These are phyloP conservation scores for Gossypium armourianum DNA, from an alignment of 441 rosid genomes.

Conservation along the genomic window DNA sequence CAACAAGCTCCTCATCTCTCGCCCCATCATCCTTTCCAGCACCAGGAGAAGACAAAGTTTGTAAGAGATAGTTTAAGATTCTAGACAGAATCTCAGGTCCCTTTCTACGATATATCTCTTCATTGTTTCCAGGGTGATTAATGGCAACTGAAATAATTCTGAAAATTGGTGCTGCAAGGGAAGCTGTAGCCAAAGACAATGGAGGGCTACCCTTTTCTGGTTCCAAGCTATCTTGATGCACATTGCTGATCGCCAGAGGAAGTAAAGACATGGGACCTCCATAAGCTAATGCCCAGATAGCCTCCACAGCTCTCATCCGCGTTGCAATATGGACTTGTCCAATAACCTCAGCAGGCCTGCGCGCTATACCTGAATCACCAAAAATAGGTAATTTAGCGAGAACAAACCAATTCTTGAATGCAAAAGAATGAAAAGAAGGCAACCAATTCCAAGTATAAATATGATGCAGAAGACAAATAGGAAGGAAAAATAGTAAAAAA, in stretches of 20 bases:
- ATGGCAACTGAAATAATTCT: conserved; percentile 71
- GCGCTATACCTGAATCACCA: conserved; percentile 47
- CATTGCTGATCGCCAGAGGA: conserved; percentile 66
- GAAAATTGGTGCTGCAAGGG: conserved; percentile 85
- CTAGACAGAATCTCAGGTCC: conserved; percentile 92
- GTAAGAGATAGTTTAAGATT: conserved; percentile 75
- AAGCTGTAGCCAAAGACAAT: conserved; percentile 52
- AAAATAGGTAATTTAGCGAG: conserved; percentile 14
- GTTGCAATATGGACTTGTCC: conserved; percentile 96
- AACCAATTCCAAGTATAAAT: conserved; percentile 8
- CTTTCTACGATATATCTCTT: conserved; percentile 60
- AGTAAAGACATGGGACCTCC: conserved; percentile 96
- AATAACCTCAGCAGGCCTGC: conserved; percentile 95
- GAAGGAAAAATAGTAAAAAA: background rate
- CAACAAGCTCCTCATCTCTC: conserved; percentile 90
- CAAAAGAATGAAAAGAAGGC: background rate
- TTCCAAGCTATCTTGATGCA: conserved; percentile 61
- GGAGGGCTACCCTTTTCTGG: conserved; percentile 53
- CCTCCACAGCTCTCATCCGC: conserved; percentile 74
- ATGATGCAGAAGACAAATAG: background rate
- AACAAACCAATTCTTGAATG: background rate
- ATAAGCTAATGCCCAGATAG: conserved; percentile 90
- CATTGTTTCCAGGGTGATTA: conserved; percentile 80
- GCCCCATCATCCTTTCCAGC: conserved; percentile 51
- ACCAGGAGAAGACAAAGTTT: conserved; percentile 59